Evolutionary conservation across 2,329 filamentous ascomycete genomes (phyloP).

Genomic region (Ascochyta viciae-villosae): DNA sequence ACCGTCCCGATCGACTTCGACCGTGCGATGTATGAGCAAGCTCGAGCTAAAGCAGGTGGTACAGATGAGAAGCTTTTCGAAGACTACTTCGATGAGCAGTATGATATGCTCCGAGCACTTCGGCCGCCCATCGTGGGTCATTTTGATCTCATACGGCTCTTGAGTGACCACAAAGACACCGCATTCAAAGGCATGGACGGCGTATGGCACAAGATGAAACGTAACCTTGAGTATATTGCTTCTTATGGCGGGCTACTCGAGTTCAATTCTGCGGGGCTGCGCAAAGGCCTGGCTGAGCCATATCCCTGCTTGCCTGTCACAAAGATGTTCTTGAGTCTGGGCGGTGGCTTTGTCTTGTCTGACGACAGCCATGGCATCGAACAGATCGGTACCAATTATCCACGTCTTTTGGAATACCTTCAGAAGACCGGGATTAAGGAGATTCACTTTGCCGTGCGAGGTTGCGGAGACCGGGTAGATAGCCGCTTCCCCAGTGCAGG

Average conservation of each 20-base stretch:
- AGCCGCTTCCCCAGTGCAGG: conserved; percentile 44
- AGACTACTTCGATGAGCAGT: conserved; percentile 88
- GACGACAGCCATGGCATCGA: conserved; percentile 92
- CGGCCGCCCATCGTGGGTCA: conserved; percentile 85
- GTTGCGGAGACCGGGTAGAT: conserved; percentile 30
- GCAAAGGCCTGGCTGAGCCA: conserved; percentile 89
- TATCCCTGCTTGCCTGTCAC: conserved; percentile 85
- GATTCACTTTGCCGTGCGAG: conserved; percentile 52
- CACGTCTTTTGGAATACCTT: conserved; percentile 72
- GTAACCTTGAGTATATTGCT: conserved; percentile 76
- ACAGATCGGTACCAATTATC: conserved; percentile 88
- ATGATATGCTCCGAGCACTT: conserved; percentile 76
- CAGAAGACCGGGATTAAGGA: conserved; percentile 68
- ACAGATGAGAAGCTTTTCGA: conserved; percentile 71
- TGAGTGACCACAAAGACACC: conserved; percentile 72
- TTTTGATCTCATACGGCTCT: conserved; percentile 87
- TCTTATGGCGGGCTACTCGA: conserved; percentile 84
- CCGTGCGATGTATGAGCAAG: conserved; percentile 67
- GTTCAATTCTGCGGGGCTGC: conserved; percentile 83
- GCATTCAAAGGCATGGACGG: conserved; percentile 64
- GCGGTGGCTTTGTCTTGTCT: conserved; percentile 86
- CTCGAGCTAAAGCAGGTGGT: conserved; percentile 63
- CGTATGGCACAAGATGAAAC: conserved; percentile 76
- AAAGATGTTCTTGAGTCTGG: conserved; percentile 75
- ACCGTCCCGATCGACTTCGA: conserved; percentile 91